Evolutionary conservation across 1,284 basidiomycete species (phyloP).

Genomic region (Bondarzewia mesenterica): DNA sequence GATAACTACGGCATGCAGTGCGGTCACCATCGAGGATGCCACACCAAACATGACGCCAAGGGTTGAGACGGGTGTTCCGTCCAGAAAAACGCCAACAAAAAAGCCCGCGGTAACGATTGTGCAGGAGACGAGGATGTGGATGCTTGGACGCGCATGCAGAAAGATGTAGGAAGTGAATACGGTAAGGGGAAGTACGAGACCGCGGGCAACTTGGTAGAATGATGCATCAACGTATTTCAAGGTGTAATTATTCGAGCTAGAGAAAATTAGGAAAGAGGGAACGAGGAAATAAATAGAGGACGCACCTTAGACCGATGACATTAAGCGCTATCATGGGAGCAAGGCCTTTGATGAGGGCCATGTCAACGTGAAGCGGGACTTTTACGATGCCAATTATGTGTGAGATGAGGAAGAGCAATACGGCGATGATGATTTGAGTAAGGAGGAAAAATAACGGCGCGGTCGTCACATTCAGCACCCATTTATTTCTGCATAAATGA

Average conservation of each 20-base stretch:
- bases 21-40: conserved; percentile 68
- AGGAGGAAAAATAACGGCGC: conserved; percentile 84
- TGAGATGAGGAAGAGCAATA: conserved; percentile 60
- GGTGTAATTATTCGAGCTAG: conserved; percentile 82
- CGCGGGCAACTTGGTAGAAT: conserved; percentile 87
- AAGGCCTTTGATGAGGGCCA: conserved; percentile 60
- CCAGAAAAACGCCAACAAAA: conserved; percentile 78
- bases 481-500: conserved; percentile 56
- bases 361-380: conserved; percentile 52
- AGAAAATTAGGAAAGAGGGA: background rate
- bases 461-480: conserved; percentile 61
- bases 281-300: conserved; percentile 1
- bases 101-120: conserved; percentile 75
- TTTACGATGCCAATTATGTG: conserved; percentile 56
- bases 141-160: conserved; percentile 65
- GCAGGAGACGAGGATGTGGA: conserved; percentile 64
- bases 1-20: conserved; percentile 80
- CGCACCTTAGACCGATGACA: conserved; percentile 72
- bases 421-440: conserved; percentile 71
- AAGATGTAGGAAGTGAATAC: conserved; percentile 70
- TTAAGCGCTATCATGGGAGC: conserved; percentile 67
- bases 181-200: conserved; percentile 80
- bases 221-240: conserved; percentile 89
- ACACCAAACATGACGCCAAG: conserved; percentile 72
- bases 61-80: conserved; percentile 51